These are phyloP conservation scores for Paracamarosporium sp. DNA, from an alignment of 2,329 filamentous ascomycete species.

Conservation along the genomic window DNA sequence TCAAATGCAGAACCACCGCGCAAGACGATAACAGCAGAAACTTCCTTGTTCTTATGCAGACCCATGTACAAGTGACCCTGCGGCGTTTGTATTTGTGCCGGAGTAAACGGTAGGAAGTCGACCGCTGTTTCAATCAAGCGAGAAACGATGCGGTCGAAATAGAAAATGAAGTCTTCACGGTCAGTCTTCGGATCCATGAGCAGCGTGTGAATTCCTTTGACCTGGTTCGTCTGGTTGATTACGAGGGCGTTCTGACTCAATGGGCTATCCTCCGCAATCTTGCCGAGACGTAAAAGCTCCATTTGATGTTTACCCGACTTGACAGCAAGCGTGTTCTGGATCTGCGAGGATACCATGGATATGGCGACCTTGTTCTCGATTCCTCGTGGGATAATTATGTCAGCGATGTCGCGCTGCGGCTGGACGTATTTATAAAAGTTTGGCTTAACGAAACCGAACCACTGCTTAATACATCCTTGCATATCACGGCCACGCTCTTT, in stretches of 20 bases:
- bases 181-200: conserved; percentile 80
- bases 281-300: conserved; percentile 77
- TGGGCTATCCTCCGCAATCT: conserved; percentile 72
- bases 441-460: conserved; percentile 95
- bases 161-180: conserved; percentile 94
- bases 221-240: conserved; percentile 78
- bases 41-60: conserved; percentile 70
- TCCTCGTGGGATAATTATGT: conserved; percentile 93
- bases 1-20: conserved; percentile 90
- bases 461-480: conserved; percentile 96
- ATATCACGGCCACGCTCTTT: conserved; percentile 88
- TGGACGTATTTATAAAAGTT: conserved; percentile 95
- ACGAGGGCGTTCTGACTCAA: conserved; percentile 78
- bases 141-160: conserved; percentile 89
- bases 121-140: conserved; percentile 75
- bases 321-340: conserved; percentile 82
- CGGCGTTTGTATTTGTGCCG: conserved; percentile 72
- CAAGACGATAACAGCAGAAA: conserved; percentile 78
- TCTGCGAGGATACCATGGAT: conserved; percentile 92
- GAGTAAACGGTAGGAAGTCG: conserved; percentile 68
- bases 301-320: conserved; percentile 86
- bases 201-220: conserved; percentile 88
- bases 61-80: conserved; percentile 74
- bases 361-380: conserved; percentile 96
- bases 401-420: conserved; percentile 88